Evolutionary conservation across 2,329 filamentous ascomycete genomes (phyloP).

Genomic region (Fusarium sp.): DNA sequence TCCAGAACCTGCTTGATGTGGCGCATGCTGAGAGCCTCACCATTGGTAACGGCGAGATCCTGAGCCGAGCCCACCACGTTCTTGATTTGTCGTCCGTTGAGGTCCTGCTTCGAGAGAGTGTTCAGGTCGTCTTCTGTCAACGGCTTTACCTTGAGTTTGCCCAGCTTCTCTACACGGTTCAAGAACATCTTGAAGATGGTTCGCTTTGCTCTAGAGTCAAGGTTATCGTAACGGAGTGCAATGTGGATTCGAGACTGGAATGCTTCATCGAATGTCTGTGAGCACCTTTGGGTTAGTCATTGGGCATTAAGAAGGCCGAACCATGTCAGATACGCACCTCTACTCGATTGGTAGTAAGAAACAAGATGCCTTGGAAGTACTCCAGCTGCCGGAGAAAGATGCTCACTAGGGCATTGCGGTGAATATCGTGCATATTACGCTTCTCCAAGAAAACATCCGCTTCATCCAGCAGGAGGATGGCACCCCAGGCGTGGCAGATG

Average conservation of each 20-base stretch:
- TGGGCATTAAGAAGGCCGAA: neutral
- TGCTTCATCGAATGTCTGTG: constrained; percentile 86
- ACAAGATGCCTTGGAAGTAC: constrained; percentile 93
- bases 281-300: constrained; percentile 14
- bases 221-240: constrained; percentile 83
- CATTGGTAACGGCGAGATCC: constrained; percentile 83
- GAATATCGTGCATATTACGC: constrained; percentile 85
- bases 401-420: constrained; percentile 87
- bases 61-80: constrained; percentile 89
- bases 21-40: constrained; percentile 79
- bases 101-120: constrained; percentile 75
- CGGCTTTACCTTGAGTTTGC: constrained; percentile 71
- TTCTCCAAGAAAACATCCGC: constrained; percentile 89
- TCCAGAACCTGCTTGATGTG: constrained; percentile 89
- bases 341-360: constrained; percentile 90
- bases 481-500: constrained; percentile 88
- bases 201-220: constrained; percentile 80
- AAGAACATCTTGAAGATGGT: constrained; percentile 90
- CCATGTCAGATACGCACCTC: constrained; percentile 61
- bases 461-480: constrained; percentile 87
- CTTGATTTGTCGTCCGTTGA: constrained; percentile 82
- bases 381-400: constrained; percentile 90
- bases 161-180: constrained; percentile 76
- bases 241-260: constrained; percentile 92
- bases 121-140: constrained; percentile 79